Evolutionary conservation across 2,329 filamentous ascomycete genomes (phyloP), one percentile per base, ranked within the genome.

Genomic region (Penicillium vulpinum): DNA sequence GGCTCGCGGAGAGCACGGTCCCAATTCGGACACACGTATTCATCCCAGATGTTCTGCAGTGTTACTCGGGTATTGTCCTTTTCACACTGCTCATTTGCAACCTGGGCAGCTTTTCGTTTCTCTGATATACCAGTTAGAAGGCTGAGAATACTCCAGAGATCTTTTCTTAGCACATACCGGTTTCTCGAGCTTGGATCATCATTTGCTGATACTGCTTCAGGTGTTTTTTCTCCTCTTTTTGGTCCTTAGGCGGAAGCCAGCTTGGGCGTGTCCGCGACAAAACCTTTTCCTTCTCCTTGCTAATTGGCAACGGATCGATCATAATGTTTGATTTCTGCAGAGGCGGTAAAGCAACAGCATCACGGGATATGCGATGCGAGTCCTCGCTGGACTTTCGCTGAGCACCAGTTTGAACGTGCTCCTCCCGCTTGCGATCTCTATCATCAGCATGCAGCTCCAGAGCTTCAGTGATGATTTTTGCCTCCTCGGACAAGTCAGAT

Each of bases 161-260:
- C 31, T 18, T n/a, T 10, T 33, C 22, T 29, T 26, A 21, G 24
- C 45, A 68, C 78, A 64, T 72, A 81, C 81, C 80, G 55, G 81
- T 78, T 75, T 86, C 84, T 39, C 82, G 78, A 28, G 84, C 81
- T 43, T 81, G 76, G n/a, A 81, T 81, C 83, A 87, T 85, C 84
- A 88, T 88, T 65, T 78, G 79, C 73, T 87, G 83, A 68, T 86
- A 88, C 65, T 88, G 82, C 69, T 85, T 92, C 63, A 99, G 72
- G 74, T 99, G 94, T 64, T 88, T 88, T 71, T 85, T 90, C 77
- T 99, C 94, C 74, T 99, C 94, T 52, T 89, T 89, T 2, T 91
- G 92, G 63, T 94, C 87, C 75, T 84, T 86, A 9, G 85, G 85
- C 21, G 85, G 87, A 51, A 85, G 78, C 87, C 81, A 89, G 46